Evolutionary conservation across 805 yeast species (phyloP).

Genomic region (Candida ulmi): DNA sequence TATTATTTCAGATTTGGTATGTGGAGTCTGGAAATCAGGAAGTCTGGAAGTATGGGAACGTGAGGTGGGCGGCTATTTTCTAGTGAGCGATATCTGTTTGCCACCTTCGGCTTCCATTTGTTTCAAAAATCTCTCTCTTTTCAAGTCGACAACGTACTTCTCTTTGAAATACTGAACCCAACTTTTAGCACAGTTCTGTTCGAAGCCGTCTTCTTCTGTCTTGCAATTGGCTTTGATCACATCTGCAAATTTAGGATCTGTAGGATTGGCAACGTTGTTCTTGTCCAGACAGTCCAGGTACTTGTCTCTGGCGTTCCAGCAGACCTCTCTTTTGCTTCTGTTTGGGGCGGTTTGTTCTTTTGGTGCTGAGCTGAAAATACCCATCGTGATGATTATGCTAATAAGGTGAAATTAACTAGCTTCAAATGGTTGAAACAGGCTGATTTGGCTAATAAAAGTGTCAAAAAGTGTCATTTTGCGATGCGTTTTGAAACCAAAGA

Average conservation of each 20-base stretch:
- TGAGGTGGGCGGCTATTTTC: no score
- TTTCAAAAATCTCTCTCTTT: constrained; percentile 59
- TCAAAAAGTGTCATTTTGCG: no score
- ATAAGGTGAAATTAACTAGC: no score
- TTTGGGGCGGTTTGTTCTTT: constrained; percentile 43
- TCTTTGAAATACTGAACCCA: constrained; percentile 92
- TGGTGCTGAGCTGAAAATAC: constrained; percentile 36
- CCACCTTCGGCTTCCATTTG: constrained; percentile 69
- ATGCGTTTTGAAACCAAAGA: no score
- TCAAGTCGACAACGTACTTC: constrained; percentile 73
- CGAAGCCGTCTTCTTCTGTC: constrained; percentile 49
- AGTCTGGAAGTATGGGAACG: not conserved
- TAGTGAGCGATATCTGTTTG: constrained; percentile 19
- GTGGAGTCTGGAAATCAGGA: no score
- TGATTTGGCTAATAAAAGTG: no score
- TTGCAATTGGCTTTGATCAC: constrained; percentile 55
- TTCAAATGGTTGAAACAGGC: no score
- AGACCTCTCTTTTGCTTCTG: constrained; percentile 62
- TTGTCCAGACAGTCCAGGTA: constrained; percentile 72
- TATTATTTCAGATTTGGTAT: no score
- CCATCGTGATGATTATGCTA: constrained; percentile 36
- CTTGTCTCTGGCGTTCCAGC: constrained; percentile 88
- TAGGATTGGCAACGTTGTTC: constrained; percentile 63
- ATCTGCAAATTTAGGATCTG: constrained; percentile 43
- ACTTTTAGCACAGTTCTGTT: constrained; percentile 71